These are phyloP conservation scores for Sordariomycetes sp. DNA, from an alignment of 2,329 filamentous ascomycete species.

Conservation along the genomic window DNA sequence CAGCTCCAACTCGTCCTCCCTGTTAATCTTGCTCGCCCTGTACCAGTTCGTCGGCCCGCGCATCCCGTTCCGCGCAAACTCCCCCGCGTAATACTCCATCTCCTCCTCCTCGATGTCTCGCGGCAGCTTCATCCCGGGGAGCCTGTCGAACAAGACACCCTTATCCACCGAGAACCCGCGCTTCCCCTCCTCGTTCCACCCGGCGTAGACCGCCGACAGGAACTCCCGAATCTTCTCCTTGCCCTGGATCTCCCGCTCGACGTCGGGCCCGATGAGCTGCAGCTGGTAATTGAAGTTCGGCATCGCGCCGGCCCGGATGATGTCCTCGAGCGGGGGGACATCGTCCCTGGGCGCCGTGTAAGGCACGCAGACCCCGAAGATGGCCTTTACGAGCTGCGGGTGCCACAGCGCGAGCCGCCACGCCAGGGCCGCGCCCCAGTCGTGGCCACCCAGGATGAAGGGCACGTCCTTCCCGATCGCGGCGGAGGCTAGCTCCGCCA, in stretches of 20 bases:
- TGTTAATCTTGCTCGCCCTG: conserved; percentile 59
- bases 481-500: conserved; percentile 56
- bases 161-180: conserved; percentile 40
- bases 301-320: conserved; percentile 38
- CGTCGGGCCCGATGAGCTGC: conserved; percentile 57
- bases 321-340: conserved; percentile 43
- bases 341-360: conserved; percentile 40
- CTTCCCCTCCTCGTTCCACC: conserved; percentile 39
- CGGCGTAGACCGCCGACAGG: conserved; percentile 60
- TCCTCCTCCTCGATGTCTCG: conserved; percentile 54
- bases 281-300: conserved; percentile 76
- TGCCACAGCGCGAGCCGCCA: conserved; percentile 65
- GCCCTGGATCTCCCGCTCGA: conserved; percentile 44
- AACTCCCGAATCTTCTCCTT: conserved; percentile 55
- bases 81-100: conserved; percentile 61
- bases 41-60: conserved; percentile 85
- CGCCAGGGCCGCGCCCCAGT: conserved; percentile 75
- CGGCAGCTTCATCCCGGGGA: conserved; percentile 43
- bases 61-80: conserved; percentile 61
- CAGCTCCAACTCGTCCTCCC: conserved; percentile 56
- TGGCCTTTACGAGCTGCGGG: conserved; percentile 55
- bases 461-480: conserved; percentile 26
- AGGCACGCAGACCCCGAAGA: conserved; percentile 75
- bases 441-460: conserved; percentile 80
- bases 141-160: conserved; percentile 51